Percentiles rank a stretch among this genome's conserved stretches.
phyloP scores from a whole-genome alignment of 1,284 basidiomycete genomes.

The Cryptococcus wingfieldii region DNA sequence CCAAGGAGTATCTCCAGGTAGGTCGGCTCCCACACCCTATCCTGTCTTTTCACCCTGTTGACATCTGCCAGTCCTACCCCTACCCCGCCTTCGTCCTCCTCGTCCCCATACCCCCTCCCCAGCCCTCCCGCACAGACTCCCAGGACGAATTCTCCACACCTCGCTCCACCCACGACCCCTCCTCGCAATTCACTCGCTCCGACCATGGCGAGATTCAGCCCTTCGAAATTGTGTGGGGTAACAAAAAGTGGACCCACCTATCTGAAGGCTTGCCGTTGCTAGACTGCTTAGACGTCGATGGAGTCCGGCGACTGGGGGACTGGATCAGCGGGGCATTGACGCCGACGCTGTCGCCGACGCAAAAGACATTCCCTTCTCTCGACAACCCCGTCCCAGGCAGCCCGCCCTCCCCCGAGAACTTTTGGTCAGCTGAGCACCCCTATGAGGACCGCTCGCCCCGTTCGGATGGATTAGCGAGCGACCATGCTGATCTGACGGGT shows the following conservation, averaged over 20 bases:
- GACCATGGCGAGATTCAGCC: conserved; percentile 17
- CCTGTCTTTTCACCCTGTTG: too few species aligned
- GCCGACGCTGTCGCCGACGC: neutral
- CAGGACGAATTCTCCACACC: conserved; percentile 8
- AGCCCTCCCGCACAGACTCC: conserved; percentile 4
- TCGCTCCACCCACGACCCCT: conserved; percentile 3
- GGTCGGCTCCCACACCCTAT: conserved; percentile 2
- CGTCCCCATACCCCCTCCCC: conserved; percentile 23
- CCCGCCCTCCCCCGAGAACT: neutral
- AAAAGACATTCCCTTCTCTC: neutral
- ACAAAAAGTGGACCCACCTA: conserved; percentile 29
- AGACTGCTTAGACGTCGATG: conserved; percentile 30
- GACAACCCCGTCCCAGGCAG: too few species aligned
- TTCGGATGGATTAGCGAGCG: neutral
- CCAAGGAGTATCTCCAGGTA: conserved; percentile 36
- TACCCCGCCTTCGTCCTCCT: conserved; percentile 40
- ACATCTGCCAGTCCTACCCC: conserved; percentile 28
- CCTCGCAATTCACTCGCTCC: conserved; percentile 20
- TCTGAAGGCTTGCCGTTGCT: conserved; percentile 20
- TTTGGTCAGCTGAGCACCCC: neutral
- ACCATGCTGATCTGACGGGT: neutral
- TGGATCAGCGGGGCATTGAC: conserved; percentile 29
- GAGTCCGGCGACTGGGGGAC: conserved; percentile 27
- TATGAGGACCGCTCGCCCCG: conserved; percentile 2
- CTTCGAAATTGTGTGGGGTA: conserved; percentile 33